Evolutionary conservation across 2,329 filamentous ascomycete species (phyloP), one percentile per base, ranked within the genome.

Genomic region (Huntiella omanensis): DNA sequence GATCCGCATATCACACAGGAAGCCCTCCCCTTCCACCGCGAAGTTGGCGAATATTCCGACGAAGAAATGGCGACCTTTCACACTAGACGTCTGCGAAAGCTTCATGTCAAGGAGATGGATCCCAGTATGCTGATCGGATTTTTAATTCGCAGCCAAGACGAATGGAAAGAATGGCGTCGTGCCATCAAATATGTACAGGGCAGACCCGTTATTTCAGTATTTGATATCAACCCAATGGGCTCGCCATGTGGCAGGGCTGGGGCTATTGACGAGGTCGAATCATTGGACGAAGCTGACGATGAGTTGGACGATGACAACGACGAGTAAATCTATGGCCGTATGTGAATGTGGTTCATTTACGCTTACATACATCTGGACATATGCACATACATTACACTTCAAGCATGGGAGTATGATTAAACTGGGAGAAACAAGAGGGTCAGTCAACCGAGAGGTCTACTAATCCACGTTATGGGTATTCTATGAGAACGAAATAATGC

Each of bases 61-160:
- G 80, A 83, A 54, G 86, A 96, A 49, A 59, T 94, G 12, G 73
- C 80, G 47, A 81, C 81, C 1, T 95, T 85, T 56, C 88, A 98
- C 59, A 96, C 87, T 0, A 74, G 83, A 43, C 78, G 88, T 41
- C 64, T 98, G 13, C 77, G 88, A 34, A 74, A 82, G 47, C 69
- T 98, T 28, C 80, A 91, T 54, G 71, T 98, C 42, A 77, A 77
- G 49, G 87, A 96, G 57, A 91, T 98, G 83, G 91, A 98, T 56
- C 91, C 91, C 0, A 95, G 86, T 57, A 98, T 98, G 91, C 65
- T 98, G 37, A 83, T 98, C 53, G 88, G 85, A 4, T 96, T 96
- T 56, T 64, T 98, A 33, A 86, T 98, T 51, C 73, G 71, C 36
- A 75, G 83, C 49, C 78, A 88, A 54, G 71, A 78, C 38, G 91